phyloP scores from a whole-genome alignment of 306 rosid species.

The Castanea sativa region DNA sequence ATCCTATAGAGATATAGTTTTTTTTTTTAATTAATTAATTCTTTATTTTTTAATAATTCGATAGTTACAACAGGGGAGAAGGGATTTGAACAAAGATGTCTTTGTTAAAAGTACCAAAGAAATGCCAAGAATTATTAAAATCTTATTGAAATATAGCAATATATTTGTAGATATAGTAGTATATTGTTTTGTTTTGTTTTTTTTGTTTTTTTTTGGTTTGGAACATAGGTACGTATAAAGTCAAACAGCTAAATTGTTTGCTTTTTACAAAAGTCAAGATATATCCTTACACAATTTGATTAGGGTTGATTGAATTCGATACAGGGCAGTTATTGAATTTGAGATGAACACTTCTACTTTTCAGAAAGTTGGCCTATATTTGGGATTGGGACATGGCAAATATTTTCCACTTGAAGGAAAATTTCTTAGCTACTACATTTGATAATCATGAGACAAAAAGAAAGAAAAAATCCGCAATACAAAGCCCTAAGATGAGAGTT shows the following conservation, averaged over 20 bases:
- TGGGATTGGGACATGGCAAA: background rate
- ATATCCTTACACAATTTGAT: background rate
- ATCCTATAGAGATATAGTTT: too few species aligned
- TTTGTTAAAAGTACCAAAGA: too few species aligned
- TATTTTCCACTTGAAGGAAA: background rate
- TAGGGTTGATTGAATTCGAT: background rate
- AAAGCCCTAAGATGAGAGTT: background rate
- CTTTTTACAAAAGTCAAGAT: background rate
- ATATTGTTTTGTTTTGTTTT: too few species aligned
- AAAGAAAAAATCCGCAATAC: background rate
- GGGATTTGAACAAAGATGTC: accelerated
- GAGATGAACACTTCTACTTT: background rate
- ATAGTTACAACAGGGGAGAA: too few species aligned
- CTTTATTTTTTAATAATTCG: too few species aligned
- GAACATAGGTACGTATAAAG: too few species aligned
- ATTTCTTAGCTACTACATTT: background rate
- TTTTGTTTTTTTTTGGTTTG: too few species aligned
- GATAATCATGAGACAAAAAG: background rate
- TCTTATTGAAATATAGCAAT: too few species aligned
- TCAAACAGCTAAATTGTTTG: too few species aligned
- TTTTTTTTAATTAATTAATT: too few species aligned
- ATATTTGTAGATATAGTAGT: too few species aligned
- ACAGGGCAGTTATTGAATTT: background rate
- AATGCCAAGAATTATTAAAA: too few species aligned
- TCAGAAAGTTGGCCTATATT: background rate